A percentile compares a stretch with the other conserved stretches of the same genome.
These are phyloP conservation scores for Corymbia maculata DNA, from an alignment of 345 rosid species.

Conservation along the genomic window DNA sequence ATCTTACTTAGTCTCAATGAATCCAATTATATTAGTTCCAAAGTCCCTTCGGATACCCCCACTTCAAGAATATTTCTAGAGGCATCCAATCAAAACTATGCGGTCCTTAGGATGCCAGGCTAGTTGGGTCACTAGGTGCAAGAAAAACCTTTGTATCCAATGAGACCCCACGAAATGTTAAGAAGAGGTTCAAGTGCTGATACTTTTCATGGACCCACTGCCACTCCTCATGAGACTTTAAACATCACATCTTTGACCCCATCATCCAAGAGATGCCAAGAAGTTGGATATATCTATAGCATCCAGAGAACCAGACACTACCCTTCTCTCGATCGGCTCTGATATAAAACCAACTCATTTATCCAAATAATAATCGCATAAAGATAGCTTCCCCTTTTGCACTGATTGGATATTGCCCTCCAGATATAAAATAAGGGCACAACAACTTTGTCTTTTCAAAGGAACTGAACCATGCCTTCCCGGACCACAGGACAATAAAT, in stretches of 20 bases:
- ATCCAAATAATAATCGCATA: conserved; percentile 21
- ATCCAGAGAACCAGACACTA: conserved; percentile 96
- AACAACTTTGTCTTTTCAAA: too few species aligned
- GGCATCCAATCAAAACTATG: conserved; percentile 52
- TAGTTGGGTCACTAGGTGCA: conserved; percentile 57
- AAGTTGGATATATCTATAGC: conserved; percentile 68
- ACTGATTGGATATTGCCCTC: too few species aligned
- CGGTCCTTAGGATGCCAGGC: conserved; percentile 65
- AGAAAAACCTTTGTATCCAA: conserved; percentile 77
- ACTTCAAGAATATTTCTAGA: conserved; percentile 46
- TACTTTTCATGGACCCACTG: conserved; percentile 81
- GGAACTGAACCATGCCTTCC: too few species aligned
- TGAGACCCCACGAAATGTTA: conserved; percentile 53
- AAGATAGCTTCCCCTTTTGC: too few species aligned
- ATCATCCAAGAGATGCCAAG: conserved; percentile 77
- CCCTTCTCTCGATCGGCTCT: conserved; percentile 89
- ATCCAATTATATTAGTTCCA: not conserved
- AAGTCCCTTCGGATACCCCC: conserved; percentile 45
- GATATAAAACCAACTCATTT: conserved; percentile 83
- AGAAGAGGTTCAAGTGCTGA: conserved; percentile 73
- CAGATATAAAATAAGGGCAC: too few species aligned
- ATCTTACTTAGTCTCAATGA: too few species aligned
- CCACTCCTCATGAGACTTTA: conserved; percentile 76
- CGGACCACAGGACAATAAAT: too few species aligned
- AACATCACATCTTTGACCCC: conserved; percentile 52